These are phyloP conservation scores for Erigeron philadelphicus DNA, from an alignment of 140 eudicot species.

Conservation along the genomic window DNA sequence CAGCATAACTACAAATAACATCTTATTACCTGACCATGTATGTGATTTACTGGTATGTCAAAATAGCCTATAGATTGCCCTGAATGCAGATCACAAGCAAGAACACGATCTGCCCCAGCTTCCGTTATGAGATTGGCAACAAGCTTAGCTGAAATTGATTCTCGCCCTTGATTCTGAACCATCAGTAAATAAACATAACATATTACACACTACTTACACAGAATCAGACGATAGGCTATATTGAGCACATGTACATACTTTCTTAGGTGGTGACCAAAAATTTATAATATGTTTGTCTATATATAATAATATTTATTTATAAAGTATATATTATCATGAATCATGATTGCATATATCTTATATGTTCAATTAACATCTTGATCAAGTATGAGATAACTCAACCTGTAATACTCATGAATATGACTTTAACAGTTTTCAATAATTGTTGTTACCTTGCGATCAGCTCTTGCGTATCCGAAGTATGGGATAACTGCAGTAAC, in stretches of 20 bases:
- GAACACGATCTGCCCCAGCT: conserved; percentile 98
- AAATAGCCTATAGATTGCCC: conserved; percentile 97
- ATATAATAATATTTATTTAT: neutral
- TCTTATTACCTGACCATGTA: conserved; percentile 79
- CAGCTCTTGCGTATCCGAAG: conserved; percentile 98
- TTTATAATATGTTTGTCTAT: neutral
- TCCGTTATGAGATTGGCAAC: conserved; percentile 92
- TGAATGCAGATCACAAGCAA: conserved; percentile 98
- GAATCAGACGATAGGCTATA: conserved; percentile 2
- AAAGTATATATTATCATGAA: neutral
- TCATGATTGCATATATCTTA: neutral
- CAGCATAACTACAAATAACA: neutral
- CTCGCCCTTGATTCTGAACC: conserved; percentile 96
- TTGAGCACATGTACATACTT: neutral
- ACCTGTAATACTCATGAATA: neutral
- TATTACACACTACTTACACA: neutral
- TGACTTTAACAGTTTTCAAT: neutral
- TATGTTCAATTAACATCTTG: neutral
- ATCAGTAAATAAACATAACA: conserved; percentile 9
- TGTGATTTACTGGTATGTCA: conserved; percentile 97
- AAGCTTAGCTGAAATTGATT: conserved; percentile 97
- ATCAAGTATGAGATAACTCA: neutral
- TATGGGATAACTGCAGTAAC: conserved; percentile 97
- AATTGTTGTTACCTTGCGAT: conserved; percentile 62
- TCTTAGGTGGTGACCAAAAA: neutral